Evolutionary conservation across 192 early-diverging fungal species (phyloP), one percentile per base, ranked within the genome.

Genomic region (Polychytrium aggregatum): DNA sequence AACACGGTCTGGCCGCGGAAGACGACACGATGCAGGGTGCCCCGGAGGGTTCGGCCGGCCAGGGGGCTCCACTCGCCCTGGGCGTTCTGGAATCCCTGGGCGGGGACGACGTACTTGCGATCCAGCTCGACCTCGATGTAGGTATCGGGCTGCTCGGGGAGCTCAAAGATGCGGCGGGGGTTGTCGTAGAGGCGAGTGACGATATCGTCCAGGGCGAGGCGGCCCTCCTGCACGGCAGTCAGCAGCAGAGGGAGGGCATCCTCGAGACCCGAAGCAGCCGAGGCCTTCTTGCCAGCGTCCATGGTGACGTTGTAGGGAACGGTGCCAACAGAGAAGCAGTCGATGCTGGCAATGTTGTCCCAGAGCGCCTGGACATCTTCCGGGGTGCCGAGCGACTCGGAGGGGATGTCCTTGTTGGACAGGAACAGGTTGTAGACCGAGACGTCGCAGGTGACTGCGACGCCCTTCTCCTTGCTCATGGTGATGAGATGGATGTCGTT

Each of bases 121-220:
- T 92, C 90, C 49, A 90, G 66, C 62, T 95, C 89, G 42, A 97
- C 77, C 71, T 98, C 94, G 24, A 98, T 72, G 40, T 88, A 93
- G 11, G 94, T 95, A 52, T 96, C 90, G 8, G 81, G 63, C 67
- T 96, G 89, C 52, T 84, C 78, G n/a, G 88, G 79, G n/a, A 98
- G 60, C 20, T 83, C 83, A 63, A 98, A 90, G 71, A 98, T 95
- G 39, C 74, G 67, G 42, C 82, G 76, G 27, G 95, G 95, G 59
- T 92, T 92, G 13, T 74, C 77, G 65, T 88, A 83, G 28, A 93
- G 56, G 37, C 84, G 72, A 29, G 71, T 62, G 25, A 74, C 62
- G 39, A 98, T 68, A 52, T 95, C 92, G 4, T 82, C 68, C 25
- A 92, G 53, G 9, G 76, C 79, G 45, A 98, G 65, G 25, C 77